These are phyloP conservation scores for Sphenostylis stenocarpa DNA, from an alignment of 306 rosid genomes.

Conservation along the genomic window DNA sequence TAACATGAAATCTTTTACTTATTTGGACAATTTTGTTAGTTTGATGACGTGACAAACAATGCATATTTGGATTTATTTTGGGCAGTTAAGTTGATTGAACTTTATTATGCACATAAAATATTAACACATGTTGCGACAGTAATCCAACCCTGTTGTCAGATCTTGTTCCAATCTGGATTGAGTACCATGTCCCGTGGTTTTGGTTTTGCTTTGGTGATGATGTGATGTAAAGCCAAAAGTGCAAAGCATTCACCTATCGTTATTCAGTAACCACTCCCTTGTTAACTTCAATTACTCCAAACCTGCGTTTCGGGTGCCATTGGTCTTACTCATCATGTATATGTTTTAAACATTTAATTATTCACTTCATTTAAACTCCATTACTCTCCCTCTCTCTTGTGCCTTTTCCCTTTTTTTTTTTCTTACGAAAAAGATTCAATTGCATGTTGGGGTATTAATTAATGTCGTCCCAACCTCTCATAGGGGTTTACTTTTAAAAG, in stretches of 20 bases:
- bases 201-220: constrained; percentile 14
- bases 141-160: not conserved
- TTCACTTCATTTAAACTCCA: not conserved
- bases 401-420: not conserved
- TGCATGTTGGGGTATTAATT: constrained; percentile 19
- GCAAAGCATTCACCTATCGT: not conserved
- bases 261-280: not conserved
- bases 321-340: not conserved
- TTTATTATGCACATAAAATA: not conserved
- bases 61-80: constrained; percentile 7
- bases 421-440: not conserved
- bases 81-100: constrained; percentile 13
- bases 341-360: not conserved
- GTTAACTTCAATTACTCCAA: not conserved
- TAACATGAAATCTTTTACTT: not conserved
- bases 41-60: constrained; percentile 3
- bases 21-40: not conserved
- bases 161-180: constrained; percentile 8
- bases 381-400: not conserved
- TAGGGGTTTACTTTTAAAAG: not conserved
- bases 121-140: not conserved
- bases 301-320: not conserved
- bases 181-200: constrained; percentile 17
- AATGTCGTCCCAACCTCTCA: constrained; percentile 11
- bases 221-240: not conserved